phyloP scores from a whole-genome alignment of 1,139 yeast genomes.

The Pichiaceae sp. region DNA sequence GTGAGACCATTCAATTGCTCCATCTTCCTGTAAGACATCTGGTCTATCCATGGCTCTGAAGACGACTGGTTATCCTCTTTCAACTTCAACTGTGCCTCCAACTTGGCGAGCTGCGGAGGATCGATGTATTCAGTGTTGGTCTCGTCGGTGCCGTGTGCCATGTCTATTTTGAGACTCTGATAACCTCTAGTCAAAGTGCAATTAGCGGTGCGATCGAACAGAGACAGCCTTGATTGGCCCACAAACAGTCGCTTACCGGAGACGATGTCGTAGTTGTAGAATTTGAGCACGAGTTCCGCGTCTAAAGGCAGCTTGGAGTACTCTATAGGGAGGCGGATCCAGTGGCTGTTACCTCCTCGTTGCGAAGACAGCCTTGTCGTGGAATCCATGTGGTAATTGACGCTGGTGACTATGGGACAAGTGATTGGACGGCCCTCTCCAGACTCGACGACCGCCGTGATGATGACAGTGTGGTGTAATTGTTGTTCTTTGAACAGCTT shows the following conservation, averaged over 20 bases:
- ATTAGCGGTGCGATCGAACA: constrained; percentile 39
- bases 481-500: constrained; percentile 28
- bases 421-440: constrained; percentile 54
- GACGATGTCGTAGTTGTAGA: constrained; percentile 47
- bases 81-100: constrained; percentile 50
- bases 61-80: constrained; percentile 65
- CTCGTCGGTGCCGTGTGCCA: constrained; percentile 5
- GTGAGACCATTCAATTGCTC: constrained; percentile 29
- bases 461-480: constrained; percentile 30
- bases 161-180: constrained; percentile 39
- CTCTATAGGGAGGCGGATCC: constrained; percentile 63
- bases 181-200: constrained; percentile 49
- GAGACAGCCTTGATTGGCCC: constrained; percentile 50
- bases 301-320: constrained; percentile 61
- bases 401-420: constrained; percentile 41
- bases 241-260: constrained; percentile 40
- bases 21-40: constrained; percentile 50
- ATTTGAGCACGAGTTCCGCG: constrained; percentile 44
- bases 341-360: constrained; percentile 14
- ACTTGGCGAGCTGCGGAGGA: constrained; percentile 3
- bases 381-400: constrained; percentile 4
- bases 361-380: background rate
- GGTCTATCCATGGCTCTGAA: constrained; percentile 61
- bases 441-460: constrained; percentile 52
- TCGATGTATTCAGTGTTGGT: background rate